A percentile compares a stretch with the other conserved stretches of the same genome.
Conservation (phyloP, 1,139 yeast species). For the Waltiozyma sp. region DNA sequence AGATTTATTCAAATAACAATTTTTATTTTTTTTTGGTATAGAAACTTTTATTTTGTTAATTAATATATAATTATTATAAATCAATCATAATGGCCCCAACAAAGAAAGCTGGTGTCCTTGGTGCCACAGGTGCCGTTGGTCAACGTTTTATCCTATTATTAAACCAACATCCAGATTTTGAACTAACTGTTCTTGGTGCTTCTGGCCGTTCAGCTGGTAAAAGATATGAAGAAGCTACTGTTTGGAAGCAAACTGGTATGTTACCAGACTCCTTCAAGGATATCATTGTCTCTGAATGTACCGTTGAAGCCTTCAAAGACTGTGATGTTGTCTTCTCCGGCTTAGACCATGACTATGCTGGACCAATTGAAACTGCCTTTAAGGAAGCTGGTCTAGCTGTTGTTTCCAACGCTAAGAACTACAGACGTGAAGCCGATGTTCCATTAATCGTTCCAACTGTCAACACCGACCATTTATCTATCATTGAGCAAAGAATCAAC, state of each 20-base stretch:
- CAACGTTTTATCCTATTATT: conserved; percentile 85
- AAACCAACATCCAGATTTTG: conserved; percentile 83
- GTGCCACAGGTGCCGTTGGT: conserved; percentile 98
- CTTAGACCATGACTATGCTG: conserved; percentile 87
- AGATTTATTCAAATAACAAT: too few species aligned
- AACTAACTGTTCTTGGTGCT: conserved; percentile 80
- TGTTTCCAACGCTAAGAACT: conserved; percentile 91
- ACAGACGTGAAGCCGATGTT: conserved; percentile 77
- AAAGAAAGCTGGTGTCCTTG: conserved; percentile 65
- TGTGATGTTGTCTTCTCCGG: conserved; percentile 96
- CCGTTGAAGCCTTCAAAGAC: conserved; percentile 60
- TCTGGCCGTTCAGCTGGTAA: conserved; percentile 92
- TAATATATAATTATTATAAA: too few species aligned
- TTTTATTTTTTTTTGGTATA: too few species aligned
- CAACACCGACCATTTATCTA: conserved; percentile 83
- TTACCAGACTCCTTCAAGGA: conserved; percentile 60
- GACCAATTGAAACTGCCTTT: conserved; percentile 79
- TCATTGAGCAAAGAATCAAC: conserved; percentile 51
- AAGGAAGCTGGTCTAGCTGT: conserved; percentile 73
- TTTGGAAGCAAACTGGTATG: conserved; percentile 88
- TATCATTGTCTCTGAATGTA: conserved; percentile 68
- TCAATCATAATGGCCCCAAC: conserved; percentile 9
- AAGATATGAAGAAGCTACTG: conserved; percentile 70
- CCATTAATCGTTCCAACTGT: conserved; percentile 94
- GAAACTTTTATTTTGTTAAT: too few species aligned